Base-by-base conservation (phyloP, 2,329 filamentous ascomycete genomes). In the Pyricularia grisea region DNA sequence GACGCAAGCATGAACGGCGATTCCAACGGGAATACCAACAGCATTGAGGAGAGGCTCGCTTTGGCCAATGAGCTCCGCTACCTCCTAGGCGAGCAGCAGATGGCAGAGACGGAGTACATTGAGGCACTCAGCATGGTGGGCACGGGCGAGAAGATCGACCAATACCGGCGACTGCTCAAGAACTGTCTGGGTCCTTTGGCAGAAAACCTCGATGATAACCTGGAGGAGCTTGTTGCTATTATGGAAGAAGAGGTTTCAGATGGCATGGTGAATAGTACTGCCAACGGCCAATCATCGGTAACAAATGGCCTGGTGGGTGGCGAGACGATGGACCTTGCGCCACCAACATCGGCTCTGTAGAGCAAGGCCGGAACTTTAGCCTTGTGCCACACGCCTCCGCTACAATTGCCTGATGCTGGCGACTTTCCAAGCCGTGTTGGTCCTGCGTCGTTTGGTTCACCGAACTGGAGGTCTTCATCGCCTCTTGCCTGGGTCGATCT, bases 81-180 rank as follows among this genome's bases (percentile, higher is more conserved):
- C 9, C 80, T 88, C 65, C 81, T 90, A 65, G 76, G 80, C 4
- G 87, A 90, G 73, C 87, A 91, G 73, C 82, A 85, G 66, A 79
- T 83, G 61, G 83, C 89, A 3, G 90, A 93, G 73, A 77, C 79
- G 17, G 88, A 91, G 70, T 92, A 93, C 71, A 87, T 92, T 60
- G 84, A 88, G 67, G 89, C 89, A 14, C 81, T 92, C 65, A 87
- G 86, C 64, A 84, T 88, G 71, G 88, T 91, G 12, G 91, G 91
- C 61, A 88, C 90, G 55, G 88, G 89, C 50, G 90, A 92, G 77
- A 88, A 89, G 76, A 91, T 91, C 72, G 89, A 89, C 73, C 88
- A 89, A 76, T 94, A 94, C 77, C 85, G 90, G 71, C 85, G 85
- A 69, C 82, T 93, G 33, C 86, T 93, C 36, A 87, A 86, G 70